Evolutionary conservation across 257 asterid species (phyloP).

Genomic region (Verbascum thapsus): DNA sequence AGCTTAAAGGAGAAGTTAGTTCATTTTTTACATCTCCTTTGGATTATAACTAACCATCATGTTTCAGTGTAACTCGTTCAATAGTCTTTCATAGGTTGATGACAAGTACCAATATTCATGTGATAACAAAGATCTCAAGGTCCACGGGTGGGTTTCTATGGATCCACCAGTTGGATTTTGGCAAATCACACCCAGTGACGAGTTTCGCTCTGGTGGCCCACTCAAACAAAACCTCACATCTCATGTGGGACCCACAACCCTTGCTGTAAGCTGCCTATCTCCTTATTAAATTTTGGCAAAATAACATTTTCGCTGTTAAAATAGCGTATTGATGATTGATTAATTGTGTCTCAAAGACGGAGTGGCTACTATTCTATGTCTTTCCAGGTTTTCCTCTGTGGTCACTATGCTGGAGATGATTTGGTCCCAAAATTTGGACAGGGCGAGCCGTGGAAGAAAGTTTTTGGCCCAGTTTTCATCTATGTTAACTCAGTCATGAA

Average conservation of each 20-base stretch:
- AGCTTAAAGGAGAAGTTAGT: conserved; percentile 80
- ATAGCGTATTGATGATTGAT: background rate
- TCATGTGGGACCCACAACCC: conserved; percentile 85
- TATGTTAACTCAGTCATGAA: conserved; percentile 59
- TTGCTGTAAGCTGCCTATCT: conserved; percentile 49
- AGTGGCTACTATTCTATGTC: background rate
- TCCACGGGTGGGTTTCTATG: conserved; percentile 77
- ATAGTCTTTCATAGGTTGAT: conserved; percentile 54
- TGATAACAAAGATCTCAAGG: conserved; percentile 77
- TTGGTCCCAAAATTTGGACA: conserved; percentile 48
- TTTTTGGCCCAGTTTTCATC: conserved; percentile 76
- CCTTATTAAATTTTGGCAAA: conserved; percentile 3
- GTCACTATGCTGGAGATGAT: conserved; percentile 67
- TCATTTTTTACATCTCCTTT: background rate
- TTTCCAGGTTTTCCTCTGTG: conserved; percentile 59
- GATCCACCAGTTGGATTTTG: conserved; percentile 79
- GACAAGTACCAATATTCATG: conserved; percentile 84
- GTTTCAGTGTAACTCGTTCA: conserved; percentile 3
- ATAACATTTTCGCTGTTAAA: background rate
- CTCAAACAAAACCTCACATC: conserved; percentile 88
- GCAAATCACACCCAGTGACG: conserved; percentile 87
- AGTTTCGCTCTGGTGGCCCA: conserved; percentile 88
- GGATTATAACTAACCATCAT: background rate
- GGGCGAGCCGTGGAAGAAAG: conserved; percentile 86
- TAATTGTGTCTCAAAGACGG: background rate